Conservation (phyloP, 495 filamentous ascomycete genomes). For the Trichoderma reesei region DNA sequence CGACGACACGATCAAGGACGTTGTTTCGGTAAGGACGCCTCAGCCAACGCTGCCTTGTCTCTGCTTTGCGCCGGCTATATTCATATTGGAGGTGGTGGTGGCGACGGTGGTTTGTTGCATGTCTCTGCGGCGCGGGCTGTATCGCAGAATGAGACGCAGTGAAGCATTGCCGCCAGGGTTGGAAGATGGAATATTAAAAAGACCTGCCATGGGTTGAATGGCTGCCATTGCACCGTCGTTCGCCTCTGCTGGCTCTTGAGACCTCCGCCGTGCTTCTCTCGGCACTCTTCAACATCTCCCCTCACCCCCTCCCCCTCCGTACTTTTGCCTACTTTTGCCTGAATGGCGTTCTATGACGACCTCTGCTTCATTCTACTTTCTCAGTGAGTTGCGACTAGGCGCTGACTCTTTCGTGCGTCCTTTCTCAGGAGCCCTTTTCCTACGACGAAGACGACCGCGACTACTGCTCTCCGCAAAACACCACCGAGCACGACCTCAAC, state of each 20-base stretch:
- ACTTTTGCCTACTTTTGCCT: not conserved
- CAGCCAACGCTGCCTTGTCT: not conserved
- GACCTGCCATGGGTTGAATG: not conserved
- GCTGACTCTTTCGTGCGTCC: not conserved
- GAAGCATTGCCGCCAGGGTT: too few relatives aligned
- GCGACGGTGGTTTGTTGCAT: too few relatives aligned
- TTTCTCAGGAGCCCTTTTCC: slow-evolving; percentile 7
- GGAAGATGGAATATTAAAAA: not conserved
- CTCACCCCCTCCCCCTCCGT: not conserved
- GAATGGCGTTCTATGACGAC: too few relatives aligned
- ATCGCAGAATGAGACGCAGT: too few relatives aligned
- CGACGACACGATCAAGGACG: not conserved
- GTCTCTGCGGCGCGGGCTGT: too few relatives aligned
- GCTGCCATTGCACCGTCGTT: too few relatives aligned
- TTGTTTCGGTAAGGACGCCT: slow-evolving; percentile 6
- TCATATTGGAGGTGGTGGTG: too few relatives aligned
- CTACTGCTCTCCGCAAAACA: not conserved
- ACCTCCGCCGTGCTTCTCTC: too few relatives aligned
- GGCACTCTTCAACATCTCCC: not conserved
- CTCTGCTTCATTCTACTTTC: too few relatives aligned
- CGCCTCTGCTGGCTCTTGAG: not conserved
- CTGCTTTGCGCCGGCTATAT: too few relatives aligned
- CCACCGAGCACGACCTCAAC: slow-evolving; percentile 15
- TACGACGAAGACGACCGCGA: slow-evolving; percentile 6
- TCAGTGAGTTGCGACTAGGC: not conserved